phyloP scores from a whole-genome alignment of 495 filamentous ascomycete species.

The Neurospora sp. region DNA sequence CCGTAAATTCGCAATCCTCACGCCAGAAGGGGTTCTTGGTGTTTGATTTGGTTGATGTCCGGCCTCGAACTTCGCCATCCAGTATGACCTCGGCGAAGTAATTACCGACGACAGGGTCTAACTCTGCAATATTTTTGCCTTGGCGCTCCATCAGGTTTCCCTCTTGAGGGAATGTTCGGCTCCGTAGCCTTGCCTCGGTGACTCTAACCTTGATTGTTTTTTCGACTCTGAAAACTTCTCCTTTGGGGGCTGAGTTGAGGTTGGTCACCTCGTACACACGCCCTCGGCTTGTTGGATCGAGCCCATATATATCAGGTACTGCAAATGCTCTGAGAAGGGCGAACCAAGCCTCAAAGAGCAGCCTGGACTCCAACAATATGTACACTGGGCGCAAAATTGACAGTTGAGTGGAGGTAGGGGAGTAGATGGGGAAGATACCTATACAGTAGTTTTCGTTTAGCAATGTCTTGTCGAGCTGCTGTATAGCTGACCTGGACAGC shows the following conservation, averaged over 20 bases:
- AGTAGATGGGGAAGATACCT: slow-evolving; percentile 78
- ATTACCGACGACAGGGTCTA: slow-evolving; percentile 37
- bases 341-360: slow-evolving; percentile 95
- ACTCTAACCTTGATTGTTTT: slow-evolving; percentile 46
- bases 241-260: slow-evolving; percentile 26
- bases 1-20: slow-evolving; percentile 79
- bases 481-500: slow-evolving; percentile 78
- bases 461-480: slow-evolving; percentile 83
- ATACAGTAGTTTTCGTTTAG: slow-evolving; percentile 91
- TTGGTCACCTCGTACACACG: slow-evolving; percentile 32
- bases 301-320: slow-evolving; percentile 81
- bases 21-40: slow-evolving; percentile 88
- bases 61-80: slow-evolving; percentile 79
- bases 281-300: slow-evolving; percentile 26
- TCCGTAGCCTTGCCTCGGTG: slow-evolving; percentile 48
- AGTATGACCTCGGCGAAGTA: slow-evolving; percentile 90
- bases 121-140: slow-evolving; percentile 18
- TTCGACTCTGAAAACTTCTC: slow-evolving; percentile 49
- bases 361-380: slow-evolving; percentile 74
- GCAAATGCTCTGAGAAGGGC: slow-evolving; percentile 87
- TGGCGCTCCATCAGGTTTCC: slow-evolving; percentile 23
- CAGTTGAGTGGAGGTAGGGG: slow-evolving; percentile 51
- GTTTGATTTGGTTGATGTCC: slow-evolving; percentile 72
- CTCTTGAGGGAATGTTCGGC: slow-evolving; percentile 16
- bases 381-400: slow-evolving; percentile 67